phyloP scores from a whole-genome alignment of 371 early-diverging fungal genomes.

The Mucor irregularis region DNA sequence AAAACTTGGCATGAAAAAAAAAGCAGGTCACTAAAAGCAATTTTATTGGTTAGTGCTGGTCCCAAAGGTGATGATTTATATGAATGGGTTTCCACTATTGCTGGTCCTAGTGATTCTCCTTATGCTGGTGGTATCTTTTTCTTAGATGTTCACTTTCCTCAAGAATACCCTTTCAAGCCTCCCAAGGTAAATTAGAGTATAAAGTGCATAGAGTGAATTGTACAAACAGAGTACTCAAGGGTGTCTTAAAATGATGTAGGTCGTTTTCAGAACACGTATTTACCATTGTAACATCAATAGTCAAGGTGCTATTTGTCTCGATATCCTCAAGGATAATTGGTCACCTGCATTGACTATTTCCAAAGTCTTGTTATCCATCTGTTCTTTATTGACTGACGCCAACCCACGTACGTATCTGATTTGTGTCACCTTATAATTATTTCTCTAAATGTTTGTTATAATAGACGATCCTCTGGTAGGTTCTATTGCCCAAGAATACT shows the following conservation, averaged over 20 bases:
- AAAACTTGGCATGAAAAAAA: too few species aligned
- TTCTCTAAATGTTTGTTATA: not conserved
- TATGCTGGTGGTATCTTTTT: slow-evolving; percentile 94
- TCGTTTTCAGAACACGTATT: slow-evolving; percentile 94
- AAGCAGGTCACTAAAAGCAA: too few species aligned
- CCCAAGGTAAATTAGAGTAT: slow-evolving; percentile 74
- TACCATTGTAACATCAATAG: slow-evolving; percentile 99
- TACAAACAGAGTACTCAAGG: not conserved
- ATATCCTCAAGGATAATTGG: slow-evolving; percentile 98
- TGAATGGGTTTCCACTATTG: slow-evolving; percentile 95
- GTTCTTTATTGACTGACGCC: slow-evolving; percentile 97
- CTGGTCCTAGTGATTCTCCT: slow-evolving; percentile 85
- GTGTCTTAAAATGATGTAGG: slow-evolving; percentile 37
- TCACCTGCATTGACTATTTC: slow-evolving; percentile 98
- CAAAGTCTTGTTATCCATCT: slow-evolving; percentile 96
- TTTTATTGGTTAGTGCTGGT: slow-evolving; percentile 91
- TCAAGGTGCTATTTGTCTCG: slow-evolving; percentile 98
- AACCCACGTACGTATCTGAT: slow-evolving; percentile 76
- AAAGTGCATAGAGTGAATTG: not conserved
- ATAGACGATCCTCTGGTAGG: slow-evolving; percentile 92
- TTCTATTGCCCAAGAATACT: slow-evolving; percentile 90
- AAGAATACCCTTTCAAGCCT: slow-evolving; percentile 99
- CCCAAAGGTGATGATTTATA: slow-evolving; percentile 95
- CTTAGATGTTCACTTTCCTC: slow-evolving; percentile 96
- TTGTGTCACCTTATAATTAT: not conserved